A percentile compares a stretch with the other conserved stretches of the same genome.
Evolutionary conservation across 2,329 filamentous ascomycete species (phyloP).

Genomic region (Paramyrothecium sp.): DNA sequence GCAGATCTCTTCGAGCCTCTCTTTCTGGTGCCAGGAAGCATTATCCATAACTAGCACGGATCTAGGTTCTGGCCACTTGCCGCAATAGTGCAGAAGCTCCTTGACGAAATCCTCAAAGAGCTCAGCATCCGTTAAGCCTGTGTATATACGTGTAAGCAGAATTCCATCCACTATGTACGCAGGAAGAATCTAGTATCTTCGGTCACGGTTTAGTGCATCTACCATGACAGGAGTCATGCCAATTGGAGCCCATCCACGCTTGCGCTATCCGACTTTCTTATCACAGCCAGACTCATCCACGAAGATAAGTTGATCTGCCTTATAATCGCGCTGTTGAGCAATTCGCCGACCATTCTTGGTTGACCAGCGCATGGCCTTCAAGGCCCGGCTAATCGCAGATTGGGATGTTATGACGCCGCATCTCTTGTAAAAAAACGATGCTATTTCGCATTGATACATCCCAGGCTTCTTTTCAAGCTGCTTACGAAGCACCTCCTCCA

Average conservation of each 20-base stretch:
- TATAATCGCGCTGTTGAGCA: constrained; percentile 28
- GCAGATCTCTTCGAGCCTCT: constrained; percentile 23
- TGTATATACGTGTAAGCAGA: constrained; percentile 17
- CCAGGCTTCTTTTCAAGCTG: too few species aligned
- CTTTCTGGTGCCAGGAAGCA: constrained; percentile 25
- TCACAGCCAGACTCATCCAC: constrained; percentile 33
- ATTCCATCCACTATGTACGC: constrained; percentile 25
- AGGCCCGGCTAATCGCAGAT: constrained; percentile 17
- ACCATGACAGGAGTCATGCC: constrained; percentile 21
- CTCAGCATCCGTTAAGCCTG: constrained; percentile 21
- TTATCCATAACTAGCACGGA: constrained; percentile 34
- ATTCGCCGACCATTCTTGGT: constrained; percentile 27
- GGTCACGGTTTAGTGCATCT: constrained; percentile 15
- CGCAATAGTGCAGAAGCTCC: constrained; percentile 26
- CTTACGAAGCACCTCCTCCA: too few species aligned
- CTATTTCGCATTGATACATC: too few species aligned
- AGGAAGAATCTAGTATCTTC: constrained; percentile 18
- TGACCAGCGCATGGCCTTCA: constrained; percentile 21
- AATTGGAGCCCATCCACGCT: constrained; percentile 28
- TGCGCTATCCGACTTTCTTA: constrained; percentile 26
- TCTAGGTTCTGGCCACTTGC: constrained; percentile 26
- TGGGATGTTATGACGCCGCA: too few species aligned
- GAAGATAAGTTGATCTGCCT: constrained; percentile 30
- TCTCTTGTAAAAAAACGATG: too few species aligned
- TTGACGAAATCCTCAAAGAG: constrained; percentile 27